A percentile compares a stretch with the other conserved stretches of the same genome.
These are phyloP conservation scores for Verticillium zaregamsianum DNA, from an alignment of 2,329 filamentous ascomycete genomes.

Conservation along the genomic window DNA sequence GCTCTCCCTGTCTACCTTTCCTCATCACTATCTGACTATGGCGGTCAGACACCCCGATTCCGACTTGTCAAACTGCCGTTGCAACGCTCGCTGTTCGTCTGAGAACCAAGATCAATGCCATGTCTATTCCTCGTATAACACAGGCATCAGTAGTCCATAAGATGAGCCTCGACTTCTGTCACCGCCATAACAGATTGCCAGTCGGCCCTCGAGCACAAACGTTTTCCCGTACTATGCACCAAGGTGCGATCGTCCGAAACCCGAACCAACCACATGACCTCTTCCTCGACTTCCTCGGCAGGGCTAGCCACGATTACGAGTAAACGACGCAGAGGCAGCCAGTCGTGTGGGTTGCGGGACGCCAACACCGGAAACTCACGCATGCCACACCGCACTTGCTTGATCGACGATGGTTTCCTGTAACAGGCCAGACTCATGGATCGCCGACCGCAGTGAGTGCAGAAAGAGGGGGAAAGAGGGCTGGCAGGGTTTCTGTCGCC, in stretches of 20 bases:
- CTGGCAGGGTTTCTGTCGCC: neutral
- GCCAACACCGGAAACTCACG: neutral
- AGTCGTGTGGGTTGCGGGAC: neutral
- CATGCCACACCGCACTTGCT: neutral
- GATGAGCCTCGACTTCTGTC: no score
- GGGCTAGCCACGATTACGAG: neutral
- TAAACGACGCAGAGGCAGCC: neutral
- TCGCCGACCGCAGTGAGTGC: neutral
- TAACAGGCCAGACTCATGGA: neutral
- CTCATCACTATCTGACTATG: neutral
- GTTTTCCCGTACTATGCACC: neutral
- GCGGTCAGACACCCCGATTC: neutral
- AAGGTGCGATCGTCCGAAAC: neutral
- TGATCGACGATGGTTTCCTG: neutral
- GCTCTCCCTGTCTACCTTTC: neutral
- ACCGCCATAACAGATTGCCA: neutral
- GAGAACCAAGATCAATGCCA: neutral
- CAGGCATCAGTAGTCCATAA: no score
- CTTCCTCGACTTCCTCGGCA: neutral
- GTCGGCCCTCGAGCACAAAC: neutral
- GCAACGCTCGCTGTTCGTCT: neutral
- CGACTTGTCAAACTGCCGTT: neutral
- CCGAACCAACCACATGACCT: neutral
- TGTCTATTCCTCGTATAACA: no score
- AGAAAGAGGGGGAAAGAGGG: neutral